phyloP scores from a whole-genome alignment of 345 rosid genomes.

The Melaleuca alternifolia region DNA sequence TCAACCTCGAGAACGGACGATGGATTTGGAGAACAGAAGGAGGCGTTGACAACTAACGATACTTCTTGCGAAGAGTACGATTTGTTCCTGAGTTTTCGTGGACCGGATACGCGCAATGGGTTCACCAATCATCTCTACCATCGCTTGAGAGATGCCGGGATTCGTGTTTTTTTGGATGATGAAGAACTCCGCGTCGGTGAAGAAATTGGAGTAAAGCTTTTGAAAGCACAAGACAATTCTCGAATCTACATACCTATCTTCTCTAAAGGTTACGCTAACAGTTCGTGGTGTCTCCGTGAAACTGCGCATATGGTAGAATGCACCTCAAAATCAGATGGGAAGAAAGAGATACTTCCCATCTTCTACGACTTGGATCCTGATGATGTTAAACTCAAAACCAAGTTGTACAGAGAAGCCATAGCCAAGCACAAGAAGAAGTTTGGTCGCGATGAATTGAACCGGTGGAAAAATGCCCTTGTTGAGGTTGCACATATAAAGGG shows the following conservation, averaged over 20 bases:
- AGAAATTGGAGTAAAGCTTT: not conserved
- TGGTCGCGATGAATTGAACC: not conserved
- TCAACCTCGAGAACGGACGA: not conserved
- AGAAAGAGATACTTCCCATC: not conserved
- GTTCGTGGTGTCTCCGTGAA: not conserved
- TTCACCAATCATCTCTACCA: not conserved
- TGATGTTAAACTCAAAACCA: not conserved
- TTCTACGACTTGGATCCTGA: not conserved
- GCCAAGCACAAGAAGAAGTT: not conserved
- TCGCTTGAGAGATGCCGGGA: not conserved
- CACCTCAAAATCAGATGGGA: not conserved
- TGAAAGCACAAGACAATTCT: not conserved
- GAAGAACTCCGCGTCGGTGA: not conserved
- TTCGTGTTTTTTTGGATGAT: not conserved
- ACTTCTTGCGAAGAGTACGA: not conserved
- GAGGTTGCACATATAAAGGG: not conserved
- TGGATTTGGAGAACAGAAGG: not conserved
- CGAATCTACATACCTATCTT: not conserved
- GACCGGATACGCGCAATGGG: not conserved
- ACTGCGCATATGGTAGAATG: not conserved
- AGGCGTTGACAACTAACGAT: too few relatives aligned
- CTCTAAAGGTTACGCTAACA: not conserved
- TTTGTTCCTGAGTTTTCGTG: not conserved
- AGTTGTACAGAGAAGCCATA: not conserved
- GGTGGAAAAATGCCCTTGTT: not conserved